Percentiles rank a stretch among this genome's conserved stretches.
These are phyloP conservation scores for Fusarium musae DNA, from an alignment of 2,329 filamentous ascomycete genomes.

Conservation along the genomic window DNA sequence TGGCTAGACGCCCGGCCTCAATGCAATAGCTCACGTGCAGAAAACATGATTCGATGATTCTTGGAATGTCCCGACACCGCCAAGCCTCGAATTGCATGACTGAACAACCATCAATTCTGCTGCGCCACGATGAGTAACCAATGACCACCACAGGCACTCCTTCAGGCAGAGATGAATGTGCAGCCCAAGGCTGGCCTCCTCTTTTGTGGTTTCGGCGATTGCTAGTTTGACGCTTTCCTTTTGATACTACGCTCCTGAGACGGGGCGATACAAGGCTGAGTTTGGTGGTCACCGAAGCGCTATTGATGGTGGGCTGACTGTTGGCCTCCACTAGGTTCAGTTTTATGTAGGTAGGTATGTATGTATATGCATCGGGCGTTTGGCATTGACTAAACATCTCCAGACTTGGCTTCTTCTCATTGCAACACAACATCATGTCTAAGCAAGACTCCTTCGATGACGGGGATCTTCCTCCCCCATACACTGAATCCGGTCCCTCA, in stretches of 20 bases:
- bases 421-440: conserved; percentile 23
- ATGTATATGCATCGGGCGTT: conserved; percentile 17
- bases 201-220: conserved; percentile 2
- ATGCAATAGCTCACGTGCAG: conserved; percentile 3
- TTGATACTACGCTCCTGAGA: background rate
- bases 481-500: conserved; percentile 33
- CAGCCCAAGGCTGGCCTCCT: conserved; percentile 17
- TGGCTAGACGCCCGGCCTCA: conserved; percentile 16
- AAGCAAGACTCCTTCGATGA: conserved; percentile 23
- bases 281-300: background rate
- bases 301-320: conserved; percentile 19
- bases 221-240: background rate
- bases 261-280: conserved; percentile 27
- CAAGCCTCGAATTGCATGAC: conserved; percentile 27
- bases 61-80: conserved; percentile 13
- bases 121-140: conserved; percentile 21
- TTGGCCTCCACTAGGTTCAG: background rate
- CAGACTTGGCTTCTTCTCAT: conserved; percentile 3
- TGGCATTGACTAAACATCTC: conserved; percentile 1
- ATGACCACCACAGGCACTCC: background rate
- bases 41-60: background rate
- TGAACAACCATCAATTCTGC: background rate
- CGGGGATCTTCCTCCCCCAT: conserved; percentile 43
- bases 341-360: background rate
- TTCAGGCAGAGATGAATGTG: conserved; percentile 13